Evolutionary conservation across 148 eudicot species (phyloP), one percentile per base, ranked within the genome.

Genomic region (Dianthus caryophyllus): DNA sequence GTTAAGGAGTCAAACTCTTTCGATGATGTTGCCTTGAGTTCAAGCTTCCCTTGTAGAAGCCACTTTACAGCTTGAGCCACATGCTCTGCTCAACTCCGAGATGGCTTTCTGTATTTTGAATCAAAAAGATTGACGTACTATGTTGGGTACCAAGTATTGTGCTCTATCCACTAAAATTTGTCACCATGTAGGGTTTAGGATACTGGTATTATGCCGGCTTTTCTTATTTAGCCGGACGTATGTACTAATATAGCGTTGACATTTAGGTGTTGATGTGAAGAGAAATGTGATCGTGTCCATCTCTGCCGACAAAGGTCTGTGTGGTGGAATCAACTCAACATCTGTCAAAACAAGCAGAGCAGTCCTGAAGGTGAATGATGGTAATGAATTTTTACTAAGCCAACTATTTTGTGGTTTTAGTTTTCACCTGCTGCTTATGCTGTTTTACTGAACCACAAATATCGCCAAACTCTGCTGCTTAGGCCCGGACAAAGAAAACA

Each of bases 301-400:
- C 75, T 84, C 97, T 31, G 77, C 99, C 15, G 99, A 90, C 86
- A 94, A 90, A 77, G 99, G 99, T 88, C 91, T 94, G 67, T 94
- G 99, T 82, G 99, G 99, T 83, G 99, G 99, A 76, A 94, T 94
- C 54, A 94, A 94, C 69, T 83, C 97, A 43, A 94, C 96, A 15
- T 74, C 97, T 59, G 99, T 94, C 57, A 94, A 90, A 82, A 70
- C 84, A 41, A 94, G 99, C 90, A 83, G 92, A 71, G 99, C 83
- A 71, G 71, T 94, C 59, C 58, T 71, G 68, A 94, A 85, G 82
- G 38, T 94, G 73, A 86, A 80, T 71, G 76, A 87, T 66, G 99
- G 97, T 94, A 86, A 55, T 67, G 41, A 61, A n/a, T n/a, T 60
- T 52, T 48, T 70, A 55, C 39, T 69, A 46, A 14, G 46, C 61